These are phyloP conservation scores for Colletotrichum higginsianum DNA, from an alignment of 2,329 filamentous ascomycete genomes.

Conservation along the genomic window DNA sequence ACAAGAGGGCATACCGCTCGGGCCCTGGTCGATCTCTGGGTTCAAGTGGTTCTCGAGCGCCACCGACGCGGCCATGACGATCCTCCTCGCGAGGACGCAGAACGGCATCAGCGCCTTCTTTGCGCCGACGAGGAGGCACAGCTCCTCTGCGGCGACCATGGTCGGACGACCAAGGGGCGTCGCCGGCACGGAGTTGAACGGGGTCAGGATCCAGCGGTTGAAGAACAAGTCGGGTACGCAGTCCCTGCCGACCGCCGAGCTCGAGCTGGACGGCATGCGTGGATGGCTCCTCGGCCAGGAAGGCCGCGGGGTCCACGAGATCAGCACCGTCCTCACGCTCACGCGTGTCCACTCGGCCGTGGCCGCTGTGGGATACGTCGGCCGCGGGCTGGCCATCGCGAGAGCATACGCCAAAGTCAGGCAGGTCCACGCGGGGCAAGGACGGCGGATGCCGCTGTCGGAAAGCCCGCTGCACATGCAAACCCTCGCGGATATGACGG, in stretches of 20 bases:
- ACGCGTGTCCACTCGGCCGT: conserved; percentile 73
- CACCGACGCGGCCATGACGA: conserved; percentile 74
- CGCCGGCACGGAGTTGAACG: conserved; percentile 69
- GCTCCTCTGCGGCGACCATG: conserved; percentile 48
- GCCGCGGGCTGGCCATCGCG: conserved; percentile 70
- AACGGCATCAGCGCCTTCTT: conserved; percentile 74
- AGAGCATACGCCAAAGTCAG: conserved; percentile 72
- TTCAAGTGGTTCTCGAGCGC: conserved; percentile 83
- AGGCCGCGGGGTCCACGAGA: conserved; percentile 77
- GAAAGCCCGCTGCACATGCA: conserved; percentile 71
- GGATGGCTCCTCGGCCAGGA: conserved; percentile 77
- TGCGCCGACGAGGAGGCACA: conserved; percentile 66
- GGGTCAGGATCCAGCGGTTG: conserved; percentile 76
- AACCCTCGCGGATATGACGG: conserved; percentile 69
- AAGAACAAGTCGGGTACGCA: conserved; percentile 82
- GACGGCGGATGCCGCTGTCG: conserved; percentile 58
- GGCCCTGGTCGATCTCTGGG: conserved; percentile 73
- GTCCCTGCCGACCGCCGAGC: conserved; percentile 79
- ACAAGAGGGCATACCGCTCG: conserved; percentile 57
- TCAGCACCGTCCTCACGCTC: conserved; percentile 78
- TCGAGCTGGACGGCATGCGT: conserved; percentile 75
- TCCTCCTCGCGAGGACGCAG: conserved; percentile 74
- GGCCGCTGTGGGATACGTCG: conserved; percentile 65
- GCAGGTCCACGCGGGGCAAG: conserved; percentile 58
- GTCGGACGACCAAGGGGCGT: conserved; percentile 41